phyloP scores from a whole-genome alignment of 179 eudicot species.

The Spergularia azorica region DNA sequence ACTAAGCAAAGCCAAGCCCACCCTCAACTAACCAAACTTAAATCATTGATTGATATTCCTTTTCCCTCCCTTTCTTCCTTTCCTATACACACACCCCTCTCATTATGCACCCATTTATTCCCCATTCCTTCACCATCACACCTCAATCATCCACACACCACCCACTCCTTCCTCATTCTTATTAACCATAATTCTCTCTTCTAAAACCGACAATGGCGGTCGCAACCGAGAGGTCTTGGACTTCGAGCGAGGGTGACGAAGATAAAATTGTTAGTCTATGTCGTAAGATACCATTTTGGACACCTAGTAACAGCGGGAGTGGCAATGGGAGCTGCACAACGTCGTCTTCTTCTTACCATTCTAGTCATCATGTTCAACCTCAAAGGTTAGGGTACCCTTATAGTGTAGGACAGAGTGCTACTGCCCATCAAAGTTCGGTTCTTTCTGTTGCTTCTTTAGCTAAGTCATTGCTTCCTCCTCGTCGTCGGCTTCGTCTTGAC shows the following conservation, averaged over 20 bases:
- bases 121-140: not conserved
- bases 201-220: constrained; percentile 10
- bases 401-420: constrained; percentile 12
- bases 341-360: not conserved
- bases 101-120: constrained; percentile 13
- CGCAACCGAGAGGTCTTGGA: constrained; percentile 21
- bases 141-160: constrained; percentile 10
- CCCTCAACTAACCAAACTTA: constrained; percentile 22
- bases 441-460: constrained; percentile 46
- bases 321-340: not conserved
- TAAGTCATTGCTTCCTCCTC: constrained; percentile 54
- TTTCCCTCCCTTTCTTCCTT: not conserved
- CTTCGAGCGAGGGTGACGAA: constrained; percentile 3
- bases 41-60: constrained; percentile 21
- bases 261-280: constrained; percentile 28
- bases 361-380: constrained; percentile 19
- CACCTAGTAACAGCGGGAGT: not conserved
- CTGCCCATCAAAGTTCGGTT: not conserved
- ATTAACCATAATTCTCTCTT: not conserved
- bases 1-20: constrained; percentile 6
- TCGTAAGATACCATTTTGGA: constrained; percentile 32
- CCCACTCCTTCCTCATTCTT: not conserved
- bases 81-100: not conserved
- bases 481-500: constrained; percentile 70
- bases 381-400: constrained; percentile 17